Evolutionary conservation across 2,329 filamentous ascomycete species (phyloP), one percentile per base, ranked within the genome.

Genomic region (Fusarium sp.): DNA sequence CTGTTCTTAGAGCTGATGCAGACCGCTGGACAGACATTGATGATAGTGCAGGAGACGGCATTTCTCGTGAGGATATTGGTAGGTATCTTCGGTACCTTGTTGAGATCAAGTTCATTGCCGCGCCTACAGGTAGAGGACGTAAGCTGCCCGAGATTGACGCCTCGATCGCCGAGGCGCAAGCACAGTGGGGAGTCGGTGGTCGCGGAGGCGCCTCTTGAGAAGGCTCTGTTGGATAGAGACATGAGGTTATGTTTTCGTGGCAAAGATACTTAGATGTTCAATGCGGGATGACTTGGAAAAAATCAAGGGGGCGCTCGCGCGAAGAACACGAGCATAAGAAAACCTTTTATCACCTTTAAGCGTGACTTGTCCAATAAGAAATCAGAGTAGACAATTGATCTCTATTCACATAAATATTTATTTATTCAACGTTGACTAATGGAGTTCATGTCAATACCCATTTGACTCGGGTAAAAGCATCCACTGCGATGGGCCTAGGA

Each of bases 1-100:
- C 54, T 57, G 22, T 57, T 35, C 54, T 57, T 7, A 57, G 35
- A 41, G 41, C 41, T 17, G 54, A 57, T 38, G 54, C 54, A 47
- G 54, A 57, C 41, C 41, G 42, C 14, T 57, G 54, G 54, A 57
- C 42, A 57, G 54, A 45, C 14, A 29, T 49, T 29, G 54, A 57
- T n/a, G 54, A 57, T n/a, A 57, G 54, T 45, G 54, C 54, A 36
- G 54, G 54, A 29, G 54, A 57, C 14, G 54, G 54, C 18, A 57
- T 57, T n/a, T 27, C 29, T 36, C 22, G 41, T 12, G 54, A 57
- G 29, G 22, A 35, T 22, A 35, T 57, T 27, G 54, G 54, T 9
- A 35, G 44, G 22, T 58, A 31, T 29, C 15, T 58, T 14, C 33
- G 55, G 25, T 58, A 38, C n/a, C 44, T 58, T 18, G 33, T 35